Base-by-base conservation (phyloP, 495 filamentous ascomycete genomes). In the Bombardia bombarda region DNA sequence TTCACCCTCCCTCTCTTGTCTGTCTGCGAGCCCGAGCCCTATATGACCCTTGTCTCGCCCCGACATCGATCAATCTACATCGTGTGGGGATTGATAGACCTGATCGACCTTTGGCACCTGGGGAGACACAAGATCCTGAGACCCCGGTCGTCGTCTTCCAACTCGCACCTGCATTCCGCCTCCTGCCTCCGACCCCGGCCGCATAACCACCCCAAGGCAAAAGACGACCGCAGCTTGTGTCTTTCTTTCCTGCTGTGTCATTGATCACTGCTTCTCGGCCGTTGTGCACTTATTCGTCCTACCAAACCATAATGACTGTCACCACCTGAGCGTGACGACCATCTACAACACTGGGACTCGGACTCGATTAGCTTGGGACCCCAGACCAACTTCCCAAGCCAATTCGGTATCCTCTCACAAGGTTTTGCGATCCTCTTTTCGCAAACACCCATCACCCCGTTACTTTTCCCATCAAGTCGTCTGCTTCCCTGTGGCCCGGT, bases 1-100 rank as follows among this genome's bases (percentile, higher is more conserved):
- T 10, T 28, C n/a, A 16, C 41, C 31, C 34, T 38, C 40, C 36
- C 17, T 17, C 22, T 17, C 33, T 26, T 32, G 33, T 24, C 24
- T 16, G 40, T 23, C n/a, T n/a, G n/a, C n/a, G n/a, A 30, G 19
- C 32, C 33, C 31, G 10, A 24, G 22, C 20, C 28, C 32, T 50
- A 50, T 46, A 45, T 45, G 47, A 50, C 38, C 38, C 42, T 32
- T 42, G 32, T 25, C 42, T 10, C 20, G 26, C 31, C 37, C 47
- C 42, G 16, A 32, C 22, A 14, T 42, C 26, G 32, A 50, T 20
- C n/a, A 14, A 26, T 35, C 23, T 33, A 3, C 43, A 17, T 30
- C 31, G 31, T 3, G 33, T 37, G 42, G 33, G 33, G 47, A 9
- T 38, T 32, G 16, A n/a, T 24, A 23, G 19, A 39, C 43, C 37